A percentile compares a stretch with the other conserved stretches of the same genome.
Evolutionary conservation across 441 rosid species (phyloP).

Genomic region (Populus hybrid): DNA sequence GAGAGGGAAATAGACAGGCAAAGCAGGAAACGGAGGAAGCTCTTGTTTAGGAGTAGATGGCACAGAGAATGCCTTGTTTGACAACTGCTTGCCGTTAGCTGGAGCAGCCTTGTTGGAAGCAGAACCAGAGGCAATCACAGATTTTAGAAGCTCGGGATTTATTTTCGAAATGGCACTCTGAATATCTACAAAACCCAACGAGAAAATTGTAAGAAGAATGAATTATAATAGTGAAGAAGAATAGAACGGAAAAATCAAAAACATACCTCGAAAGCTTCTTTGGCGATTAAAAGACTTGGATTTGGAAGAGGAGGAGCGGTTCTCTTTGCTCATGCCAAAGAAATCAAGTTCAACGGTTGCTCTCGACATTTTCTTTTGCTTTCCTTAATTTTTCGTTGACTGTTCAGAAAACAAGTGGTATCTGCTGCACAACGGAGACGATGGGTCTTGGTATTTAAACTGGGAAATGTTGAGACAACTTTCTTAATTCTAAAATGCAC

Average conservation of each 20-base stretch:
- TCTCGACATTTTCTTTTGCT: constrained; percentile 36
- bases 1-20: constrained; percentile 37
- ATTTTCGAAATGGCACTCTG: constrained; percentile 86
- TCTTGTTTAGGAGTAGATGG: constrained; percentile 53
- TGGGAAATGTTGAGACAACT: neutral
- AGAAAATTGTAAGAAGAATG: neutral
- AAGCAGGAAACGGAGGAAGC: constrained; percentile 19
- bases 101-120: neutral
- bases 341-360: constrained; percentile 69
- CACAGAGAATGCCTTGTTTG: constrained; percentile 28
- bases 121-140: constrained; percentile 53
- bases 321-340: constrained; percentile 54
- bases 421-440: neutral
- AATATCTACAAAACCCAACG: constrained; percentile 36
- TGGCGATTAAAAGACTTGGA: constrained; percentile 51
- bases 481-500: neutral
- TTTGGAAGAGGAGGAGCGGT: constrained; percentile 16
- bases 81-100: constrained; percentile 3
- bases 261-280: constrained; percentile 68
- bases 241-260: no score
- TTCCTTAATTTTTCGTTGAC: no score
- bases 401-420: no score
- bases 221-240: neutral
- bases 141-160: constrained; percentile 65
- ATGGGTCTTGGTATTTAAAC: neutral